Conservation (phyloP, 768 basidiomycete genomes). For the Chalciporus chontae region DNA sequence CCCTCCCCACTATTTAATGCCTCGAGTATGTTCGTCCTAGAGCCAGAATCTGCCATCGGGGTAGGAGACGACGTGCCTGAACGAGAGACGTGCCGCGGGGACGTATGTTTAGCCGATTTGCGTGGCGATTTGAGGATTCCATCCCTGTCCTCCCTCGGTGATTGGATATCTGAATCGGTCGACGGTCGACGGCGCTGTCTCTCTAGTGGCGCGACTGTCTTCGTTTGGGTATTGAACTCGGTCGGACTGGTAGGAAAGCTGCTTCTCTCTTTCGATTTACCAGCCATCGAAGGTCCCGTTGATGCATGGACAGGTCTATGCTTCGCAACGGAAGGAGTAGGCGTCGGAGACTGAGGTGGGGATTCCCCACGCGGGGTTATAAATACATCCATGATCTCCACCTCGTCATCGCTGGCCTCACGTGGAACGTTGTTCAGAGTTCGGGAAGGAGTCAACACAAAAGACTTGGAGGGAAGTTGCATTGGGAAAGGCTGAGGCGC, state of each 20-base stretch:
- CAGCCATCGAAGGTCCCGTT: background rate
- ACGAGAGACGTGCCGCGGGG: conserved; percentile 16
- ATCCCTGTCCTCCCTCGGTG: conserved; percentile 5
- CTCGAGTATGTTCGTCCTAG: background rate
- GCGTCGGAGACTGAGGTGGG: conserved; percentile 21
- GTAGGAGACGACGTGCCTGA: conserved; percentile 14
- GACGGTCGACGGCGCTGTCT: conserved; percentile 5
- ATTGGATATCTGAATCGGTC: conserved; percentile 1
- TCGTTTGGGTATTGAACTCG: background rate
- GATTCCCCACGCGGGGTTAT: conserved; percentile 18
- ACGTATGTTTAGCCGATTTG: conserved; percentile 22
- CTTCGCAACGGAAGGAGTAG: conserved; percentile 13
- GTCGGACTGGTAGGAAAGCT: conserved; percentile 17
- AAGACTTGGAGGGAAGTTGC: conserved; percentile 8
- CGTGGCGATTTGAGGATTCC: conserved; percentile 22
- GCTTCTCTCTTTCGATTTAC: background rate
- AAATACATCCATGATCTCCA: conserved; percentile 20
- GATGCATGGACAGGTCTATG: background rate
- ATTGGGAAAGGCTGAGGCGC: conserved; percentile 27
- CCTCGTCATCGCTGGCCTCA: background rate
- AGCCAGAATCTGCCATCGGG: background rate
- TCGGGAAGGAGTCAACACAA: background rate
- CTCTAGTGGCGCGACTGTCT: background rate
- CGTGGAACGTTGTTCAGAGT: background rate
- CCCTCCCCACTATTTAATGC: background rate